A percentile compares a stretch with the other conserved stretches of the same genome.
These are phyloP conservation scores for Crotalaria pallida DNA, from an alignment of 306 rosid genomes.

Conservation along the genomic window DNA sequence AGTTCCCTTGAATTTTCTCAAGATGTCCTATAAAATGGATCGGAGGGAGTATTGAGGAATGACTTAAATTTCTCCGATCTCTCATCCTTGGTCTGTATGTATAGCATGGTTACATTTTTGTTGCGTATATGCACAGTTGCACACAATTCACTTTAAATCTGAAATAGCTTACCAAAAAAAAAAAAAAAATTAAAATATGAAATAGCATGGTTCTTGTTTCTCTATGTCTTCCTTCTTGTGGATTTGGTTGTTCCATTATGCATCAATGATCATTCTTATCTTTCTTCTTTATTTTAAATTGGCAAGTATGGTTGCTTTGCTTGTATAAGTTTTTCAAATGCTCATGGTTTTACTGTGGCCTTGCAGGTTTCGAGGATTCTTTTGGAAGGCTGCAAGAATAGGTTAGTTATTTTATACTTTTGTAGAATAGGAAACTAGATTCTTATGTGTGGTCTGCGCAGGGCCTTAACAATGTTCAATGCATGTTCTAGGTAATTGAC, in stretches of 20 bases:
- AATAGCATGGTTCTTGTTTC: neutral
- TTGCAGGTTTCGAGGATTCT: slow-evolving; percentile 59
- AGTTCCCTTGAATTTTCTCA: too few species aligned
- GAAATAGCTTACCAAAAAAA: too few species aligned
- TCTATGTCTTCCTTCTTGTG: neutral
- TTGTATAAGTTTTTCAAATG: neutral
- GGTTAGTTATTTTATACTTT: slow-evolving; percentile 28
- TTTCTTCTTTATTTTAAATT: neutral
- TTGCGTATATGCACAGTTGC: neutral
- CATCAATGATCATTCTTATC: neutral
- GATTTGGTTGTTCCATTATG: slow-evolving; percentile 4
- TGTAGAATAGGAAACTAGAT: neutral
- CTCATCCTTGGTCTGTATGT: neutral
- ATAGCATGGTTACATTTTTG: neutral
- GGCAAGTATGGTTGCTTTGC: neutral
- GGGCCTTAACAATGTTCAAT: neutral
- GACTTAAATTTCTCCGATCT: neutral
- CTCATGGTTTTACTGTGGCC: neutral
- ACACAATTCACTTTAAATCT: neutral
- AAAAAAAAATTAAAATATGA: too few species aligned
- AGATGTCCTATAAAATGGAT: too few species aligned
- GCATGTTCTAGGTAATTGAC: neutral
- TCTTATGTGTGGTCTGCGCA: neutral
- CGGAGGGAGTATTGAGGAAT: neutral
- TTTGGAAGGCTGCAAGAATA: slow-evolving; percentile 73